Evolutionary conservation across 495 filamentous ascomycete genomes (phyloP).

Genomic region (Penicillium silybi): DNA sequence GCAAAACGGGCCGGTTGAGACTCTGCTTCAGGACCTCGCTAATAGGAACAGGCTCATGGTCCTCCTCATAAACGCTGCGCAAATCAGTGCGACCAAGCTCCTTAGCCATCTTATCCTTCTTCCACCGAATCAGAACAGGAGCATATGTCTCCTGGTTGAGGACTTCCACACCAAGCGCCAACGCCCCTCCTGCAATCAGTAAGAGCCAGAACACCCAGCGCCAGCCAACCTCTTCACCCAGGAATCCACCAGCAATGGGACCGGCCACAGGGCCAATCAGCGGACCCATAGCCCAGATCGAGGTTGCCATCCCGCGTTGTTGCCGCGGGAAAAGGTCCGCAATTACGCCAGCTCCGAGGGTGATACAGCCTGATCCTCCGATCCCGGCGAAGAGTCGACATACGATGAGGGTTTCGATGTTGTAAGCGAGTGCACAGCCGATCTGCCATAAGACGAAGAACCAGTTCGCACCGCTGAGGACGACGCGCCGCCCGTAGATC

Average conservation of each 20-base stretch:
- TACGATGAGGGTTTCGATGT: conserved; percentile 53
- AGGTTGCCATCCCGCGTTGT: conserved; percentile 56
- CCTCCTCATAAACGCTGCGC: conserved; percentile 29
- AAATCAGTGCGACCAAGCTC: conserved; percentile 41
- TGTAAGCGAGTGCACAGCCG: conserved; percentile 63
- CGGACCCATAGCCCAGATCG: conserved; percentile 51
- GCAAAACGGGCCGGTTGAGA: conserved; percentile 44
- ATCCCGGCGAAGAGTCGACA: conserved; percentile 64
- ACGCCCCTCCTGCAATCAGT: conserved; percentile 41
- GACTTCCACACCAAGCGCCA: conserved; percentile 40
- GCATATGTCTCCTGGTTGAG: conserved; percentile 53
- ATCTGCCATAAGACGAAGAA: conserved; percentile 58
- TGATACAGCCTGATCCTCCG: conserved; percentile 48
- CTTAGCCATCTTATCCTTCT: conserved; percentile 37
- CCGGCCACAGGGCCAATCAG: conserved; percentile 50
- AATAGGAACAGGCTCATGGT: not conserved
- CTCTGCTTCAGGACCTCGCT: conserved; percentile 29
- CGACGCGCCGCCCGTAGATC: conserved; percentile 51
- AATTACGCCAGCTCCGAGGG: conserved; percentile 51
- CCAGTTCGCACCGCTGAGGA: conserved; percentile 49
- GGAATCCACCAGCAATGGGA: conserved; percentile 51
- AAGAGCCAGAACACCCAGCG: conserved; percentile 62
- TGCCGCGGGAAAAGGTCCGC: conserved; percentile 55
- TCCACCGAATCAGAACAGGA: conserved; percentile 46
- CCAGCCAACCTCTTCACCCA: conserved; percentile 53